Evolutionary conservation across 768 basidiomycete species (phyloP), one percentile per base, ranked within the genome.

Genomic region (Amanita exitialis): DNA sequence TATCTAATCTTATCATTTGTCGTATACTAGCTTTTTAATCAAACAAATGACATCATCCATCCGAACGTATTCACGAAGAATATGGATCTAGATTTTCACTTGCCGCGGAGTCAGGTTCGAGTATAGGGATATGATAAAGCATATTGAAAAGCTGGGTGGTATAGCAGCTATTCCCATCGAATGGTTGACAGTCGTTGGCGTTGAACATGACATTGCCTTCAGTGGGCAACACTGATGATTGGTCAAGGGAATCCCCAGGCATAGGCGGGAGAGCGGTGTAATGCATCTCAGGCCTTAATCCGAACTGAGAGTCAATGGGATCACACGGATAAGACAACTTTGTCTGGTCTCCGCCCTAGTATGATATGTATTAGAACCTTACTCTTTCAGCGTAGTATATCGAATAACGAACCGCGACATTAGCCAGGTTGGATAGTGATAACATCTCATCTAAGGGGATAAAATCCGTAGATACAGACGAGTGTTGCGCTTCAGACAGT

Each of bases 1-100:
- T 44, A 44, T 30, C 45, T 46, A 32, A 46, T 46, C 45, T 46
- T 7, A 46, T 30, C 27, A n/a, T n/a, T n/a, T n/a, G n/a, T n/a
- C n/a, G n/a, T n/a, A 12, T 25, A 15, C 21, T 43, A 21, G 25
- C 41, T 43, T 43, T 42, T 43, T 21, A 6, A 6, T 15, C 16
- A 37, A 13, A 37, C 3, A 37, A 16, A 6, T n/a, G n/a, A n/a
- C n/a, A n/a, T n/a, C n/a, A n/a, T 8, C 6, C 1, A n/a, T 20
- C 18, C 23, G 18, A 20, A 43, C 5, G 21, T 43, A 18, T 25
- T 21, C 41, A 20, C 41, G 12, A 10, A 43, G 36, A 37, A 37
- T 16, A 37, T 37, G 25, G 3, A 16, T 37, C 36, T 38, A 18
- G 16, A 6, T 4, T 16, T 16, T 6, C 18, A 6, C n/a, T 16